Evolutionary conservation across 164 flowering plant genomes (phyloP), one percentile per base, ranked within the genome.

Genomic region (Warburgia ugandensis): DNA sequence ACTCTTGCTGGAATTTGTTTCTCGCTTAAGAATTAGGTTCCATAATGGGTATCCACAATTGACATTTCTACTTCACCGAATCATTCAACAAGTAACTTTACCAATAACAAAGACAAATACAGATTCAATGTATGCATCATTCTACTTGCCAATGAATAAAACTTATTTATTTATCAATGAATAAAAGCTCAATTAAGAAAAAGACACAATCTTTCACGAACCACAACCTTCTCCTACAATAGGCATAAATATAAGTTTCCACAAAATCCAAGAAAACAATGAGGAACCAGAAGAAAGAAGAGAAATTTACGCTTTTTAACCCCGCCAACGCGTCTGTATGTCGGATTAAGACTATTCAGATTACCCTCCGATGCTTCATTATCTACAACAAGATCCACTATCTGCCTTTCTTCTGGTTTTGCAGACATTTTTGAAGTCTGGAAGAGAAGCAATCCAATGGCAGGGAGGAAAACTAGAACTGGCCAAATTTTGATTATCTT

Each of bases 261-360:
- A 22, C 5, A 25, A 52, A 27, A 17, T 16, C 22, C 33, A 17
- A 21, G 27, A 36, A 5, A 19, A 12, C 7, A 3, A n/a, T 13
- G 13, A 14, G 1, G 30, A 53, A 2, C 9, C 6, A 53, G 31
- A 26, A 30, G 5, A 12, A 23, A 22, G 29, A 16, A 17, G 29
- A 23, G n/a, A 4, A 16, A 6, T 77, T 73, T 70, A 86, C 95
- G 80, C 53, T 83, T 64, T 59, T 81, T 77, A 16, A 70, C 73
- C 32, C 94, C 96, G 31, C 60, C 62, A 31, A 77, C 59, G 17
- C 64, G 48, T 14, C 65, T 56, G 14, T 76, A 76, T 0, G 58
- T 52, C 1, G 74, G 76, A 70, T 81, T 81, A 6, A 81, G 72
- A 13, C 77, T 75, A 56, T 77, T 61, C 70, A 90, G 74, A 59